A percentile compares a stretch with the other conserved stretches of the same genome.
phyloP scores from a whole-genome alignment of 345 rosid species.

The Dipteronia dyeriana region DNA sequence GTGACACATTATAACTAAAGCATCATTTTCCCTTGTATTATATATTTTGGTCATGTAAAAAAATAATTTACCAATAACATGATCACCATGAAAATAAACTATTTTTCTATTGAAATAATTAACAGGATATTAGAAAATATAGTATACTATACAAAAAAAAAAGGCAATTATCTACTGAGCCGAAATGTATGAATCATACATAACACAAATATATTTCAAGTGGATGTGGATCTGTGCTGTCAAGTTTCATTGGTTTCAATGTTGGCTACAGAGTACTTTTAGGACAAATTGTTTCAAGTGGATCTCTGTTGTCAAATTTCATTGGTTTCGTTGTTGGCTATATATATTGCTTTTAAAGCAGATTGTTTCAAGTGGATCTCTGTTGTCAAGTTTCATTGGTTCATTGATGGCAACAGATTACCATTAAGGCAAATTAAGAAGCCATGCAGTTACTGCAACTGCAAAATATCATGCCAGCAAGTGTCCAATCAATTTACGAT shows the following conservation, averaged over 20 bases:
- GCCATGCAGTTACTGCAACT: not conserved
- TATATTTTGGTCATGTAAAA: not conserved
- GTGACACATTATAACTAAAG: not conserved
- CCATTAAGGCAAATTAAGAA: not conserved
- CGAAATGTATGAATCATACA: not conserved
- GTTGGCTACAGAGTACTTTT: too few relatives aligned
- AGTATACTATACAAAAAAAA: too few relatives aligned
- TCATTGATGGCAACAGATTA: not conserved
- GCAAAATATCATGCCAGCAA: constrained; percentile 14
- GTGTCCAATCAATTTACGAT: constrained; percentile 28
- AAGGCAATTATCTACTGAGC: not conserved
- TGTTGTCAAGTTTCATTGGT: not conserved
- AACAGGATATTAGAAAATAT: too few relatives aligned
- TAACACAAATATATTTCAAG: not conserved
- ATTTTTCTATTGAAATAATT: too few relatives aligned
- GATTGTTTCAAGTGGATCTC: not conserved
- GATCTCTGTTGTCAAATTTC: too few relatives aligned
- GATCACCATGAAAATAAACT: not conserved
- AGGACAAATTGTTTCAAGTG: too few relatives aligned
- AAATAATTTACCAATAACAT: not conserved
- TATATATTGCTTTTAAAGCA: too few relatives aligned
- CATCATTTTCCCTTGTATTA: too few relatives aligned
- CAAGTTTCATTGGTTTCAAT: too few relatives aligned
- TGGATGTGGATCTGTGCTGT: too few relatives aligned
- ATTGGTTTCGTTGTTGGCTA: too few relatives aligned